These are phyloP conservation scores for Xerocomus spinulosus DNA, from an alignment of 768 basidiomycete genomes.

Conservation along the genomic window DNA sequence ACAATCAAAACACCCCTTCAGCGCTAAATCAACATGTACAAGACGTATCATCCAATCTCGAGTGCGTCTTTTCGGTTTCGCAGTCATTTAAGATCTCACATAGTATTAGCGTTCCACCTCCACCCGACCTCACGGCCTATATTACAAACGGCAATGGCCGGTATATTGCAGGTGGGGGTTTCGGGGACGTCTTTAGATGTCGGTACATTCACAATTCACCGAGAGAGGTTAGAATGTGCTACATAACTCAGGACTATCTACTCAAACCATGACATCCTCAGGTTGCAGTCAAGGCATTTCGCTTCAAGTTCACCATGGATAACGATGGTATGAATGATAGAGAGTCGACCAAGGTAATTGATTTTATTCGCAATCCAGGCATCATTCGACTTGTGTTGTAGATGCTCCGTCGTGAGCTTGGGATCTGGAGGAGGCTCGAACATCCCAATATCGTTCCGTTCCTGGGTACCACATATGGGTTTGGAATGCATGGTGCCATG, in stretches of 20 bases:
- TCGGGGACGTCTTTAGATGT: constrained; percentile 15
- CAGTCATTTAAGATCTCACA: too few species aligned
- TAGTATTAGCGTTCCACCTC: too few species aligned
- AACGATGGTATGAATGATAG: neutral
- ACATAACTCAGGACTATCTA: neutral
- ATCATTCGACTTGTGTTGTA: neutral
- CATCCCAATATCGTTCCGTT: constrained; percentile 29
- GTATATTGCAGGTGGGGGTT: constrained; percentile 6
- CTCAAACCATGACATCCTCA: neutral
- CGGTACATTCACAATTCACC: neutral
- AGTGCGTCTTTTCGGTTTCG: too few species aligned
- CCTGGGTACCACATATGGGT: constrained; percentile 24
- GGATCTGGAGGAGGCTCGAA: constrained; percentile 26
- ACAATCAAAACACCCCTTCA: too few species aligned
- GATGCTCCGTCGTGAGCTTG: constrained; percentile 28
- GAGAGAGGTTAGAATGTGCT: neutral
- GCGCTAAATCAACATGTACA: too few species aligned
- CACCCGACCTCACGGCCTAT: too few species aligned
- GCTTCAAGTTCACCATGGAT: constrained; percentile 8
- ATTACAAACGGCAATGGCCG: neutral
- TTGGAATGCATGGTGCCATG: constrained; percentile 19
- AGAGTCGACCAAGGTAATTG: neutral
- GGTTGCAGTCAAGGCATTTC: constrained; percentile 24
- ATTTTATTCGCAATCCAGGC: fast-evolving
- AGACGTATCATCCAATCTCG: too few species aligned